Conservation (phyloP, 495 filamentous ascomycete species). For the Tricharina praecox region DNA sequence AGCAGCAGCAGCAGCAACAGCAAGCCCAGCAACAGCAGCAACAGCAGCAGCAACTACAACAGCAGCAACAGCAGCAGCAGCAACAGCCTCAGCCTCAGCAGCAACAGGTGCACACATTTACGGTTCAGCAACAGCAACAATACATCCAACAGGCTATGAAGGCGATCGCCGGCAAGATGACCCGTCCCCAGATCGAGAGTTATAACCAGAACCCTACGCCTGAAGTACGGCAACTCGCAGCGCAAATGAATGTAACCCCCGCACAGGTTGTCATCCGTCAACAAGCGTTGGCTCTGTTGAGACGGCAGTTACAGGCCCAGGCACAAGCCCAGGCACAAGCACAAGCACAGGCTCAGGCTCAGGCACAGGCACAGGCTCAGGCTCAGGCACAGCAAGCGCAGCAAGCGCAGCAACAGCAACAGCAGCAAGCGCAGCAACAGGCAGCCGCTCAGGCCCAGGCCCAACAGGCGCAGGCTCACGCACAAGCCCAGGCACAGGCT, state of each 20-base stretch:
- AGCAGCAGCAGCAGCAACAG: background rate
- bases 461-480: background rate
- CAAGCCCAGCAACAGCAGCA: background rate
- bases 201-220: slow-evolving; percentile 1
- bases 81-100: background rate
- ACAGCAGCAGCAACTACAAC: background rate
- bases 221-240: background rate
- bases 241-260: background rate
- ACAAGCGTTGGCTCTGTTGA: background rate
- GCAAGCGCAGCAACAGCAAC: background rate
- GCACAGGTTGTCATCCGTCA: background rate
- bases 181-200: background rate
- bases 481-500: background rate
- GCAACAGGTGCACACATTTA: background rate
- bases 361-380: background rate
- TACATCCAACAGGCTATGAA: background rate
- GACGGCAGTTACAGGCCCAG: background rate
- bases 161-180: background rate
- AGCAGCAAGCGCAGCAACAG: background rate
- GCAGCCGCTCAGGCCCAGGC: background rate
- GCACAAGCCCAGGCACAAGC: background rate
- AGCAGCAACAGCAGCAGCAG: background rate
- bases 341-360: slow-evolving; percentile 1
- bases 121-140: background rate
- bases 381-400: slow-evolving; percentile 1